These are phyloP conservation scores for Pseudomonodictys pantanalensis DNA, from an alignment of 495 filamentous ascomycete genomes.

Conservation along the genomic window DNA sequence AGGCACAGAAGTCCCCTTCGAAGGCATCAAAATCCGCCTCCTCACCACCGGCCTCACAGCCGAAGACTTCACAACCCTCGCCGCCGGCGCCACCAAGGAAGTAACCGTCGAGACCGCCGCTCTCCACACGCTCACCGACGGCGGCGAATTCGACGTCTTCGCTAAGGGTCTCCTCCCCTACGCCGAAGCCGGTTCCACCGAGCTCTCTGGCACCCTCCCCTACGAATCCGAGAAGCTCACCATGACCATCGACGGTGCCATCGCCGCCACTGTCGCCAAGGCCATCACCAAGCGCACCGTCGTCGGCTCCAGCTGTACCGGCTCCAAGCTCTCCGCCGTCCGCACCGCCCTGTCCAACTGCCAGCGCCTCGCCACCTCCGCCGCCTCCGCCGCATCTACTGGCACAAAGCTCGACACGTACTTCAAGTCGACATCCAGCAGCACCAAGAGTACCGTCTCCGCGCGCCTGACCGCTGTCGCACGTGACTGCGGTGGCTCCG, in stretches of 20 bases:
- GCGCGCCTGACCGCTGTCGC: constrained; percentile 52
- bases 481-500: constrained; percentile 47
- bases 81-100: constrained; percentile 54
- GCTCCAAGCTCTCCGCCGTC: constrained; percentile 43
- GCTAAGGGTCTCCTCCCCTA: constrained; percentile 51
- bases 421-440: constrained; percentile 56
- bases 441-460: constrained; percentile 50
- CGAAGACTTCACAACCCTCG: constrained; percentile 57
- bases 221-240: constrained; percentile 48
- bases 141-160: constrained; percentile 50
- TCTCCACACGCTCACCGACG: constrained; percentile 54
- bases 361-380: constrained; percentile 50
- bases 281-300: constrained; percentile 51
- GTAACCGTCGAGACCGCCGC: constrained; percentile 57
- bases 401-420: constrained; percentile 51
- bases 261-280: constrained; percentile 45
- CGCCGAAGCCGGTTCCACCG: constrained; percentile 48
- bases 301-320: constrained; percentile 50
- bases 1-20: constrained; percentile 55
- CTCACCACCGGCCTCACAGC: constrained; percentile 45
- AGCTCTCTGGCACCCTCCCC: constrained; percentile 45
- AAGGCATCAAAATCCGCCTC: constrained; percentile 55
- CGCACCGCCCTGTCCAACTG: constrained; percentile 52
- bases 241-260: constrained; percentile 51
- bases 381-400: constrained; percentile 51